Evolutionary conservation across 805 yeast genomes (phyloP), one percentile per base, ranked within the genome.

Genomic region (Ogataea salicorniae): DNA sequence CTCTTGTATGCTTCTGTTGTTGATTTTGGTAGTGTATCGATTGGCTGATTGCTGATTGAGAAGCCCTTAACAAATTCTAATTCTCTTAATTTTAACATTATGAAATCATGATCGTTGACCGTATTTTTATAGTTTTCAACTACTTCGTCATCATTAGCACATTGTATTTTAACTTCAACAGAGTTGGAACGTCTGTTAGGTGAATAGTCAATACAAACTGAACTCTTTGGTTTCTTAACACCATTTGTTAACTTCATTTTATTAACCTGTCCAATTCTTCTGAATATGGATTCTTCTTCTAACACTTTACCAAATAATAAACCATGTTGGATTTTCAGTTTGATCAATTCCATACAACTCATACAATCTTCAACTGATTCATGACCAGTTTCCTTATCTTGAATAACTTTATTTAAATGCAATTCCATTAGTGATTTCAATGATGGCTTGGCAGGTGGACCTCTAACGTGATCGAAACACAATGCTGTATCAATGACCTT

Each of bases 311-410:
- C 98, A 64, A 76, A 85, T 2, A 73, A 66, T 6, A 67, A 61
- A 1, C 97, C 97, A 47, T 83, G 80, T 5, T 71, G 64, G 14
- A 90, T 64, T 60, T 91, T 90, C 54, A 81, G 56, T 55, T 86
- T 81, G 1, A 87, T 78, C 43, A 92, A 73, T 44, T 87, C 89
- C 58, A 91, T 70, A 61, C 96, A 87, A 0, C 96, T 82, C 29
- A 63, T 63, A 13, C 96, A 85, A 61, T 92, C 99, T 61, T 88
- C 96, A 5, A 84, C 74, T 0, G 98, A 85, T 45, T 91, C 86
- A 65, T 92, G 98, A 1, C 95, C 96, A 4, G 63, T 54, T 4
- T 49, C 54, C n/a, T 84, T 83, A 23, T 67, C 67, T 64, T 94
- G 98, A 44, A 92, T 92, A 0, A 63, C 68, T 43, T 76, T 67